Percentiles rank a stretch among this genome's conserved stretches.
phyloP scores from a whole-genome alignment of 805 yeast genomes.

The Metschnikowia reukaufii region DNA sequence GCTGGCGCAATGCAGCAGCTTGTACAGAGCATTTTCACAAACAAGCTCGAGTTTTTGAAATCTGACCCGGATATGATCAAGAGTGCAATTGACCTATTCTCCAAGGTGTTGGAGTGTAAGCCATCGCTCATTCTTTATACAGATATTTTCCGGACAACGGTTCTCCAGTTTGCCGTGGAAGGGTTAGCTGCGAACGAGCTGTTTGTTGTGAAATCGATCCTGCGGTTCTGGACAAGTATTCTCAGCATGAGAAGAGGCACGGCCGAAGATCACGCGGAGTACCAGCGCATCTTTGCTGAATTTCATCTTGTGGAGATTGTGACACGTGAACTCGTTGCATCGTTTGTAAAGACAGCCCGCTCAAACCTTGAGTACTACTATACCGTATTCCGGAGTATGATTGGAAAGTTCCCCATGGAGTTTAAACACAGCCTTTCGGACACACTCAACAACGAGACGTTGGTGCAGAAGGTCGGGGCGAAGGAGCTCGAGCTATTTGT shows the following conservation, averaged over 20 bases:
- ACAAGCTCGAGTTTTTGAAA: conserved; percentile 34
- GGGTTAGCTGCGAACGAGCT: conserved; percentile 51
- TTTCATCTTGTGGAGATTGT: conserved; percentile 26
- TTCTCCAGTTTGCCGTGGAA: conserved; percentile 32
- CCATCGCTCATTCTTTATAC: conserved; percentile 49
- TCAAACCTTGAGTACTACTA: conserved; percentile 62
- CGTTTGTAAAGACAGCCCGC: conserved; percentile 48
- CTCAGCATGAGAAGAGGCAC: conserved; percentile 48
- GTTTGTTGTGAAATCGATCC: conserved; percentile 51
- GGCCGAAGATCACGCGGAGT: conserved; percentile 37
- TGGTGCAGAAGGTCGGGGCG: conserved; percentile 18
- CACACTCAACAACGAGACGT: conserved; percentile 4
- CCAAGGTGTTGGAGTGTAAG: conserved; percentile 46
- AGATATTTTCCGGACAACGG: conserved; percentile 23
- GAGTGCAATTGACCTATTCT: conserved; percentile 49
- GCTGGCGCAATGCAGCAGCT: conserved; percentile 35
- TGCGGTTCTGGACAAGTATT: conserved; percentile 55
- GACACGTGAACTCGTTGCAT: conserved; percentile 26
- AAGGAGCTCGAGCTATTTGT: conserved; percentile 44
- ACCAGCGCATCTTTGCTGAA: conserved; percentile 21
- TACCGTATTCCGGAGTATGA: conserved; percentile 48
- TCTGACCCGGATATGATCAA: conserved; percentile 63
- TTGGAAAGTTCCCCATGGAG: conserved; percentile 47
- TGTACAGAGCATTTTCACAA: conserved; percentile 38
- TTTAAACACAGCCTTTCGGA: conserved; percentile 31